phyloP scores from a whole-genome alignment of 2,329 filamentous ascomycete genomes.

The Talaromyces sp. region DNA sequence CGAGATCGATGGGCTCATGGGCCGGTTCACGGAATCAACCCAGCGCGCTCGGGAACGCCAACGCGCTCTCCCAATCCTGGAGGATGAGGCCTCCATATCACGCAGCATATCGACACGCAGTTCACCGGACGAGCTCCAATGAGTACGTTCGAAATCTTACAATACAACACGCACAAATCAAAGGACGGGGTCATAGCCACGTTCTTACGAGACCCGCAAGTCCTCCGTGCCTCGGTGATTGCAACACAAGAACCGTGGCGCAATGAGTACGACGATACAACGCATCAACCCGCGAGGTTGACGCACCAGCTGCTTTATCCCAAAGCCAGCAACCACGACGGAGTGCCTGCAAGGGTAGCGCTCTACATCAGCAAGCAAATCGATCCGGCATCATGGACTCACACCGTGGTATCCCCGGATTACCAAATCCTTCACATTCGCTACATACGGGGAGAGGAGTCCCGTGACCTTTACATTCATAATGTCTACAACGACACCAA shows the following conservation, averaged over 20 bases:
- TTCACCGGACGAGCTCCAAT: neutral
- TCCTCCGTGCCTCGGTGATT: constrained; percentile 27
- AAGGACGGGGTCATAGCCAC: constrained; percentile 14
- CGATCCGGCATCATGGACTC: neutral
- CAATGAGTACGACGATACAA: constrained; percentile 25
- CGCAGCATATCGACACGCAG: neutral
- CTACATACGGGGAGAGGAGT: neutral
- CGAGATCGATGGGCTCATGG: no score
- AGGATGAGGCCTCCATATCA: neutral
- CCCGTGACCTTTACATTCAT: neutral
- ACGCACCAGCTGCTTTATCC: constrained; percentile 26
- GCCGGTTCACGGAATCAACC: no score
- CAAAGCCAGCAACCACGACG: neutral
- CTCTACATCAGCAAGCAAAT: neutral
- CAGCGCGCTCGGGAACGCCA: no score
- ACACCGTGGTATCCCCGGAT: neutral
- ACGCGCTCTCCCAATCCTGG: no score
- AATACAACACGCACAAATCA: constrained; percentile 23
- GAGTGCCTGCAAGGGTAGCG: neutral
- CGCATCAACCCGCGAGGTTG: constrained; percentile 25
- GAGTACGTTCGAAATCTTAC: neutral
- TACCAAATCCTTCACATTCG: neutral
- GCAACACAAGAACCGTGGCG: constrained; percentile 29
- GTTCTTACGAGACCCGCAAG: constrained; percentile 22
- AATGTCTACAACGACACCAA: neutral